Percentiles rank a stretch among this genome's conserved stretches.
Evolutionary conservation across 306 rosid genomes (phyloP).

Genomic region (Oemleria cerasiformis): DNA sequence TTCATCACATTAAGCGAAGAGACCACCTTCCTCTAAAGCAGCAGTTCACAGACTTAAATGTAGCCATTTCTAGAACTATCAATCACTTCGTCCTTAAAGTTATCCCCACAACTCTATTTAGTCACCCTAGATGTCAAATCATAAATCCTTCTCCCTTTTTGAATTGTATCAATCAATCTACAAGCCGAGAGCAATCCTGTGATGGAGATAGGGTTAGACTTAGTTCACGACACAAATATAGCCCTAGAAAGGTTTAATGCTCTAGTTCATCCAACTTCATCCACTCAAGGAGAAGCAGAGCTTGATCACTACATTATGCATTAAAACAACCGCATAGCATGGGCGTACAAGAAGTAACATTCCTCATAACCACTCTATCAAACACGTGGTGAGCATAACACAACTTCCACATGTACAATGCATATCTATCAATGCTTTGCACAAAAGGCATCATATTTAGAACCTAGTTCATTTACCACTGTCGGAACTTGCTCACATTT

Average conservation of each 20-base stretch:
- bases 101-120: too few species aligned
- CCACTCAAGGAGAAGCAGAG: slow-evolving; percentile 47
- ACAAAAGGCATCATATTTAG: slow-evolving; percentile 30
- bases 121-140: slow-evolving; percentile 54
- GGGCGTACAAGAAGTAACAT: slow-evolving; percentile 63
- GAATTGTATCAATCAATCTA: slow-evolving; percentile 40
- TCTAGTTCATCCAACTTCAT: slow-evolving; percentile 56
- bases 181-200: slow-evolving; percentile 58
- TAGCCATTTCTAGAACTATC: slow-evolving; percentile 57
- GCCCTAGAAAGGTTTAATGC: slow-evolving; percentile 38
- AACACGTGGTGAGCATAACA: slow-evolving; percentile 41
- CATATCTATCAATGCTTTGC: slow-evolving; percentile 60
- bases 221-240: slow-evolving; percentile 42
- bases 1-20: too few species aligned
- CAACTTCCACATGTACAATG: slow-evolving; percentile 52
- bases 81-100: slow-evolving; percentile 50
- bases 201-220: slow-evolving; percentile 49
- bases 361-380: slow-evolving; percentile 49
- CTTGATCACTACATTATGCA: slow-evolving; percentile 33
- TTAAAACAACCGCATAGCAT: slow-evolving; percentile 55
- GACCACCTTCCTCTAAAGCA: too few species aligned
- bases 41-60: too few species aligned
- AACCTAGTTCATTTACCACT: slow-evolving; percentile 39
- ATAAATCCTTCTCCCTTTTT: slow-evolving; percentile 55
- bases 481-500: slow-evolving; percentile 61